Conservation (phyloP, 2,329 filamentous ascomycete species). For the Fulvia fulva region DNA sequence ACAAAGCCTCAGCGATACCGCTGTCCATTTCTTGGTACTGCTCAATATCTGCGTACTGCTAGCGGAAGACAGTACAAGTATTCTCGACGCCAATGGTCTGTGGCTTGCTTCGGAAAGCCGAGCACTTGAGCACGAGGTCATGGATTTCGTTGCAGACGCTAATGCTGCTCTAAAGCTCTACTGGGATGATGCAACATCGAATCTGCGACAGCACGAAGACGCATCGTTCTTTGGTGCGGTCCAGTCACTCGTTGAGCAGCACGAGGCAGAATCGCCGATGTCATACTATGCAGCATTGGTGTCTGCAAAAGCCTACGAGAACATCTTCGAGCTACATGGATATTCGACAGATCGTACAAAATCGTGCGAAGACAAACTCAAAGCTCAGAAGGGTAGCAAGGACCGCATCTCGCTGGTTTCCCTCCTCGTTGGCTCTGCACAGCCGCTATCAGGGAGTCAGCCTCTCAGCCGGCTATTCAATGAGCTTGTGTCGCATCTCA, state of each 20-base stretch:
- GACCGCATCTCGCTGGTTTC: constrained; percentile 47
- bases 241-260: constrained; percentile 6
- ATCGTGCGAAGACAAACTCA: constrained; percentile 36
- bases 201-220: background rate
- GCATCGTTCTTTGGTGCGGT: constrained; percentile 8
- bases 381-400: constrained; percentile 30
- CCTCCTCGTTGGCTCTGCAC: constrained; percentile 47
- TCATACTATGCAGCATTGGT: constrained; percentile 43
- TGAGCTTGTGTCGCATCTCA: constrained; percentile 58
- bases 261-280: constrained; percentile 12
- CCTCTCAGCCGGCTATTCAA: constrained; percentile 54
- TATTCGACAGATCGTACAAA: constrained; percentile 36
- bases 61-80: constrained; percentile 57
- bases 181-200: constrained; percentile 9
- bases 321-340: constrained; percentile 41
- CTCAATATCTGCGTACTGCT: constrained; percentile 54
- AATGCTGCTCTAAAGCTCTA: constrained; percentile 46
- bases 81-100: constrained; percentile 53
- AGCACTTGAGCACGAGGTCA: constrained; percentile 51
- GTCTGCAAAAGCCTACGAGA: constrained; percentile 35
- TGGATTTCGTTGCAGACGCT: constrained; percentile 51
- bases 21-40: constrained; percentile 45
- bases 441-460: constrained; percentile 46
- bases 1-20: constrained; percentile 30
- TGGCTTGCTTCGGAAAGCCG: constrained; percentile 37